Base-by-base conservation (phyloP, 805 yeast genomes). In the Middelhovenomyces tepae region DNA sequence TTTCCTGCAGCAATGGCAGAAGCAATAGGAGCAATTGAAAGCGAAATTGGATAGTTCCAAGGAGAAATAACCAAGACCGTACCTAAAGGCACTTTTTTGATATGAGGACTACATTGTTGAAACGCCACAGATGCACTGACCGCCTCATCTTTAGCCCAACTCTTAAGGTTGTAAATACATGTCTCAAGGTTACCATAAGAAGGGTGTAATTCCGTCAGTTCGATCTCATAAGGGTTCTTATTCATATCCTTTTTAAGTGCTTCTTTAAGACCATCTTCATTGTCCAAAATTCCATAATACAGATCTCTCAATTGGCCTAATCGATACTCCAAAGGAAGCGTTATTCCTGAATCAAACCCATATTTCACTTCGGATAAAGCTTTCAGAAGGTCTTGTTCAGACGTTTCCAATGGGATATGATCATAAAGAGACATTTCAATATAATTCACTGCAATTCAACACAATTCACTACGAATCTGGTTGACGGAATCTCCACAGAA, bases 1-100 rank as follows among this genome's bases (percentile, higher is more conserved):
- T 87, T 86, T 8, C 96, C 96, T 14, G 78, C 82, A 2, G 94
- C 84, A 43, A 89, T 59, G 2, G 95, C 95, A 14, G 84, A 83
- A 23, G 75, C 65, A 16, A 86, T 50, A 0, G 95, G 85, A 20
- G 69, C 62, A 7, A 85, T 38, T 0, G 82, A 48, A 38, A 89
- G 60, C 17, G 69, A 39, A 27, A 81, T 53, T 1, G 97, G 95
- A 53, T 75, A 85, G 57, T 84, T 84, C 69, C 79, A 84, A 0
- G 94, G 89, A 2, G 79, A 62, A 31, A 87, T 74, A 31, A 89
- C 64, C 38, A 86, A 65, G 3, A 79, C 79, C 2, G 71, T 68
- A 4, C 96, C 97, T 29, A 47, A 46, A 9, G 68, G 67, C 26
- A 48, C 50, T 37, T 45, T 50, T 31, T 46, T 38, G 27, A 54